A percentile compares a stretch with the other conserved stretches of the same genome.
Evolutionary conservation across 208 protist genomes (phyloP).

Genomic region (Wallacemonas collosoma): DNA sequence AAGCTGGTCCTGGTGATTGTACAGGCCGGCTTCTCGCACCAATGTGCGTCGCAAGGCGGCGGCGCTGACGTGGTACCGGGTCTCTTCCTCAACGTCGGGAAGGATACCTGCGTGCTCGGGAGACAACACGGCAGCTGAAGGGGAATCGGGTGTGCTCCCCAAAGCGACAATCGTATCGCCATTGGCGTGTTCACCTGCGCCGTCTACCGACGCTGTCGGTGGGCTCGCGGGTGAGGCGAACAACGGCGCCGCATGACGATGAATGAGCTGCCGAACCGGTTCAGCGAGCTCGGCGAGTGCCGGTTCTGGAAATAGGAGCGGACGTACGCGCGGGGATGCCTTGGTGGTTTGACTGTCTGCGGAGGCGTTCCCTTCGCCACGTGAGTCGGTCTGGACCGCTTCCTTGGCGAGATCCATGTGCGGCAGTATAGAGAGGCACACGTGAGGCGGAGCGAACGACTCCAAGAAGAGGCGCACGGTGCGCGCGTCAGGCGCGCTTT

Average conservation of each 20-base stretch:
- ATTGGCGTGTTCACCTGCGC: not conserved
- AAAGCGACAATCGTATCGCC: too few relatives aligned
- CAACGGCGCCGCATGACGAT: not conserved
- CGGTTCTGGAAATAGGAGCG: slow-evolving; percentile 7
- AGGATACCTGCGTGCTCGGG: not conserved
- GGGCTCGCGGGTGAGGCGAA: not conserved
- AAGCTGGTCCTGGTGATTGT: slow-evolving; percentile 24
- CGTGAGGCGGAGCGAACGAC: not conserved
- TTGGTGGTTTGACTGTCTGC: not conserved
- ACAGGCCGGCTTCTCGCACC: slow-evolving; percentile 15
- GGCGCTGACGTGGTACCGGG: not conserved
- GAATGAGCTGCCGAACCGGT: not conserved
- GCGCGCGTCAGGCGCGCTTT: not conserved
- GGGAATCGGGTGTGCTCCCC: too few relatives aligned
- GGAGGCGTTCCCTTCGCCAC: too few relatives aligned
- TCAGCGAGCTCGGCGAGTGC: not conserved
- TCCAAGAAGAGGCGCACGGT: not conserved
- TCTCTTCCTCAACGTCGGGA: not conserved
- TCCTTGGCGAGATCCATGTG: not conserved
- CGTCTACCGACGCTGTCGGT: not conserved
- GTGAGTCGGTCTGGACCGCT: too few relatives aligned
- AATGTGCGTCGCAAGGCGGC: not conserved
- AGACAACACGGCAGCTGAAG: too few relatives aligned
- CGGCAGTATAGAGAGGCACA: not conserved
- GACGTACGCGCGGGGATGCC: not conserved